Evolutionary conservation across 257 asterid genomes (phyloP).

Genomic region (Nicotiana knightiana): DNA sequence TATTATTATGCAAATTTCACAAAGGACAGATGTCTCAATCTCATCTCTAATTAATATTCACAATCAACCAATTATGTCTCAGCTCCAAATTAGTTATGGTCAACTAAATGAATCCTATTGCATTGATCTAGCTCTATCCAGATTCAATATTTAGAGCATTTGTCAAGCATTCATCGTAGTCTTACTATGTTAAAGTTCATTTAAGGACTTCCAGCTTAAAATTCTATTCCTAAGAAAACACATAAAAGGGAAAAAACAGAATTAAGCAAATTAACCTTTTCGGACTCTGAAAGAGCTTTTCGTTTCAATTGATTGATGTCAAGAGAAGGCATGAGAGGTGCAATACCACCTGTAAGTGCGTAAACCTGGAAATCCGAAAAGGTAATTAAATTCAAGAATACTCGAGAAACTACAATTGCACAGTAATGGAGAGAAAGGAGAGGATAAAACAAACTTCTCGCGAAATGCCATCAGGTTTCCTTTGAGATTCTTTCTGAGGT

Average conservation of each 20-base stretch:
- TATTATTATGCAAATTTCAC: neutral
- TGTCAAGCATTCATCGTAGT: neutral
- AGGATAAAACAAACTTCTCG: constrained; percentile 51
- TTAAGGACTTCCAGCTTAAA: neutral
- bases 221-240: neutral
- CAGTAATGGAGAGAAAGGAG: neutral
- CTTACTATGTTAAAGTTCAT: neutral
- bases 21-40: neutral
- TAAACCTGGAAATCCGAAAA: constrained; percentile 50
- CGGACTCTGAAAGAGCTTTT: constrained; percentile 60
- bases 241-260: neutral
- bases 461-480: constrained; percentile 97
- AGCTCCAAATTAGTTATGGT: neutral
- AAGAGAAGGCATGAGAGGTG: constrained; percentile 83
- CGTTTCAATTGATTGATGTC: constrained; percentile 75
- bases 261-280: constrained; percentile 52
- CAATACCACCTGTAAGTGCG: constrained; percentile 90
- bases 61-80: neutral
- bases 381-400: constrained; percentile 10
- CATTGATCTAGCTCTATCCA: neutral
- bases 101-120: neutral
- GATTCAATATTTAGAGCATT: neutral
- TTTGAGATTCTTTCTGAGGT: constrained; percentile 91
- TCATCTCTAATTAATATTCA: neutral
- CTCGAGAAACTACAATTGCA: neutral